phyloP scores from a whole-genome alignment of 2,329 filamentous ascomycete genomes.

The Diaporthe longicolla region DNA sequence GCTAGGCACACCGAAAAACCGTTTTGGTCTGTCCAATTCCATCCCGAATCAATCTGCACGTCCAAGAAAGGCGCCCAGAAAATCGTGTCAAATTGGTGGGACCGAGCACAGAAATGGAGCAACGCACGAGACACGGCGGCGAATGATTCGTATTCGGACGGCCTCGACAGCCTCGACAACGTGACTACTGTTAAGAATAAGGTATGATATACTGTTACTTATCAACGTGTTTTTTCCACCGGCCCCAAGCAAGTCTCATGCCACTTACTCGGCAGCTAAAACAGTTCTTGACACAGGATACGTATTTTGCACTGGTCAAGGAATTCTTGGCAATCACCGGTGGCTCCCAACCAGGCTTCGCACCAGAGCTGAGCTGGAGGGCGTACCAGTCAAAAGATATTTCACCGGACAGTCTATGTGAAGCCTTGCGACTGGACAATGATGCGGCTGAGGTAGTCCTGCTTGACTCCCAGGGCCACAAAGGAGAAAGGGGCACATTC shows the following conservation, averaged over 20 bases:
- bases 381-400: neutral
- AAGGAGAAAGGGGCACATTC: constrained; percentile 11
- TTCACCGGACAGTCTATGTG: neutral
- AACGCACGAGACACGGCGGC: neutral
- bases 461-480: constrained; percentile 10
- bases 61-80: neutral
- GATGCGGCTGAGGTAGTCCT: neutral
- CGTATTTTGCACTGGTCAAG: neutral
- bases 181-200: neutral
- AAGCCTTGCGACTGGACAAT: neutral
- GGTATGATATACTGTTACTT: neutral
- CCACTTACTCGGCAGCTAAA: neutral
- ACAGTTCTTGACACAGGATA: neutral
- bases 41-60: neutral
- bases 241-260: too few relatives aligned
- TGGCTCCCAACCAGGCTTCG: too few relatives aligned
- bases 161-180: neutral
- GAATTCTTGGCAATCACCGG: neutral
- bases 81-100: constrained; percentile 12
- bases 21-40: constrained; percentile 5
- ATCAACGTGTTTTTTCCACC: too few relatives aligned
- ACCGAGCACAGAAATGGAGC: constrained; percentile 12
- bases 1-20: neutral
- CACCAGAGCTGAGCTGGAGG: neutral
- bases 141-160: neutral